These are phyloP conservation scores for Betula pendula DNA, from an alignment of 306 rosid species.

Conservation along the genomic window DNA sequence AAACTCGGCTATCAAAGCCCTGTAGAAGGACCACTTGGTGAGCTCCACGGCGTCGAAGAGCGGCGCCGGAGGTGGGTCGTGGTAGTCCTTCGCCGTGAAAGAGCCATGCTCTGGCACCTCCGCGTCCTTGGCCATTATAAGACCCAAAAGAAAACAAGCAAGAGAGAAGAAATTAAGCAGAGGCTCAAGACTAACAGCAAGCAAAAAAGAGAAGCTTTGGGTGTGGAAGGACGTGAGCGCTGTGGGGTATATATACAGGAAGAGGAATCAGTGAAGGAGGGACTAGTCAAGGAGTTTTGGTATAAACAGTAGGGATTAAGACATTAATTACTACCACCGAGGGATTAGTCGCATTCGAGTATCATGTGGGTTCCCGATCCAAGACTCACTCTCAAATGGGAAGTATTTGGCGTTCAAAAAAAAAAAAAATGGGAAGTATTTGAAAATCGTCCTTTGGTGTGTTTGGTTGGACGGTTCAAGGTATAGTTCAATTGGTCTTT, in stretches of 20 bases:
- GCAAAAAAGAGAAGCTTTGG: slow-evolving; percentile 15
- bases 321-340: no score
- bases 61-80: slow-evolving; percentile 87
- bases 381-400: no score
- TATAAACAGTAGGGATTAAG: background rate
- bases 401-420: no score
- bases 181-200: background rate
- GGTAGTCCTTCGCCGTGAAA: slow-evolving; percentile 76
- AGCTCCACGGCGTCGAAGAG: slow-evolving; percentile 67
- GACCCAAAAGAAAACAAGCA: background rate
- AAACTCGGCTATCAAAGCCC: slow-evolving; percentile 93
- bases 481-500: no score
- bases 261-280: background rate
- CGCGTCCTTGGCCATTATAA: slow-evolving; percentile 60
- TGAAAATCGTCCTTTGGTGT: no score
- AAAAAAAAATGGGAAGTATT: no score
- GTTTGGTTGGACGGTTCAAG: no score
- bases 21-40: slow-evolving; percentile 82
- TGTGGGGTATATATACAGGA: slow-evolving; percentile 44
- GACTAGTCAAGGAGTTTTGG: background rate
- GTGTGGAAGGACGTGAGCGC: slow-evolving; percentile 15
- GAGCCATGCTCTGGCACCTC: slow-evolving; percentile 72
- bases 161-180: background rate
- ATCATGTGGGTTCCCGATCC: no score
- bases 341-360: no score